Evolutionary conservation across 106 monocot genomes (phyloP).

Genomic region (Gastrodia elata): DNA sequence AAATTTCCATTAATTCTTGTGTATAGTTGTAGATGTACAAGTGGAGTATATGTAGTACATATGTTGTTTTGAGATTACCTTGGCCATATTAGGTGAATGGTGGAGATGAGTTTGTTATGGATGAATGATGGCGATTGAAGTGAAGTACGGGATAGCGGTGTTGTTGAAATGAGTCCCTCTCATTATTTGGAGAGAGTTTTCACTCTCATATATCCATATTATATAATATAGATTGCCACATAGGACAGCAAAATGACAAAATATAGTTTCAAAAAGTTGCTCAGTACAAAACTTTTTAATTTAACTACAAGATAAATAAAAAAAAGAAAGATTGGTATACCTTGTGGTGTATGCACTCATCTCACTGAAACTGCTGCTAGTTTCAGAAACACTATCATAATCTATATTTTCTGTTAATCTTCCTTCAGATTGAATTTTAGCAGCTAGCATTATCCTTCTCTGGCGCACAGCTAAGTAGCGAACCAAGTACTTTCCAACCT

Average conservation of each 20-base stretch:
- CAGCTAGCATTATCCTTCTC: constrained; percentile 67
- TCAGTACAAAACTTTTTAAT: not conserved
- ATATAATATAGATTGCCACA: not conserved
- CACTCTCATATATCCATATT: too few relatives aligned
- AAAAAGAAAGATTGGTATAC: constrained; percentile 22
- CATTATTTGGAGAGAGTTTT: too few relatives aligned
- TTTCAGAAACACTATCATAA: constrained; percentile 75
- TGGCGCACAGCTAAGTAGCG: constrained; percentile 93
- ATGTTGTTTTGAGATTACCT: too few relatives aligned
- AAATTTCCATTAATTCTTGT: too few relatives aligned
- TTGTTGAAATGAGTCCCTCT: too few relatives aligned
- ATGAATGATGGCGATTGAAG: too few relatives aligned
- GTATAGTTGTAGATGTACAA: too few relatives aligned
- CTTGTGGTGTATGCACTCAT: constrained; percentile 92
- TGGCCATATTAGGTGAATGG: too few relatives aligned
- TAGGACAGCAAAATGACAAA: not conserved
- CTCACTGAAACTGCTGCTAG: constrained; percentile 67
- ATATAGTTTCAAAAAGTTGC: not conserved
- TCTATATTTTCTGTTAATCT: constrained; percentile 39
- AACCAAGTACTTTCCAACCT: constrained; percentile 71
- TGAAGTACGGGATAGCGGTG: too few relatives aligned
- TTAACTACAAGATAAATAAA: not conserved
- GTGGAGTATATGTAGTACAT: too few relatives aligned
- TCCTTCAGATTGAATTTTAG: constrained; percentile 60
- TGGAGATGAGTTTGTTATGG: too few relatives aligned